Percentiles rank a stretch among this genome's conserved stretches.
phyloP scores from a whole-genome alignment of 208 protist species.

The Wallacemonas sp. region DNA sequence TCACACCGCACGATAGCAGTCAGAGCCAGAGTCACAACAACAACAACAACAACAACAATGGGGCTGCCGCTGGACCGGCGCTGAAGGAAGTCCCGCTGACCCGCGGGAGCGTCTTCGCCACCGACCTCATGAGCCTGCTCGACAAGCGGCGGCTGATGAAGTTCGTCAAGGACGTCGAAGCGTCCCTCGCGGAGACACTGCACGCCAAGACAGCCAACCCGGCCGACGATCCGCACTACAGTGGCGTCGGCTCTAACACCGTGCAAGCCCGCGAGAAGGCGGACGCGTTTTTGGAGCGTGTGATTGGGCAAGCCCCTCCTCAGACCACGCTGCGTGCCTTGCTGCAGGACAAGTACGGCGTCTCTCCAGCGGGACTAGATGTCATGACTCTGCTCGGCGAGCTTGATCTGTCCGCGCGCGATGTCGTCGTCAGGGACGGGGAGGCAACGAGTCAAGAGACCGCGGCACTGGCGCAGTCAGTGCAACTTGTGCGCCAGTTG shows the following conservation, averaged over 20 bases:
- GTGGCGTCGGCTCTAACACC: conserved; percentile 7
- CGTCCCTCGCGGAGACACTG: conserved; percentile 68
- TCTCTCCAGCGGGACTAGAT: conserved; percentile 46
- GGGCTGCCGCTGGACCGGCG: not conserved
- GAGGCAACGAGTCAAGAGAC: not conserved
- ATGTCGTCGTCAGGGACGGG: not conserved
- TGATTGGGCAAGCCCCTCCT: conserved; percentile 21
- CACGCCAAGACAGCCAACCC: conserved; percentile 64
- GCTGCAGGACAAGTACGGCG: conserved; percentile 50
- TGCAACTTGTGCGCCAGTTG: conserved; percentile 58
- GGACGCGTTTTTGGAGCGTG: conserved; percentile 23
- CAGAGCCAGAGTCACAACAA: too few relatives aligned
- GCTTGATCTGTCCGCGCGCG: conserved; percentile 32
- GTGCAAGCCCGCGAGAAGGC: not conserved
- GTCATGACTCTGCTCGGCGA: conserved; percentile 67
- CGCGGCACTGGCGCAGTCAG: conserved; percentile 35
- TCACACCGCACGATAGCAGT: conserved; percentile 19
- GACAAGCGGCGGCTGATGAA: conserved; percentile 94
- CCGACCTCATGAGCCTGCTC: conserved; percentile 48
- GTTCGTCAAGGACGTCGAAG: conserved; percentile 87
- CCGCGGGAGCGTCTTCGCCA: conserved; percentile 80
- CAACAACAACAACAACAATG: too few relatives aligned
- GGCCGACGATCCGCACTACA: conserved; percentile 39
- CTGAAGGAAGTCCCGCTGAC: conserved; percentile 73
- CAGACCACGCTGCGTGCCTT: conserved; percentile 42